A percentile compares a stretch with the other conserved stretches of the same genome.
phyloP scores from a whole-genome alignment of 208 protist genomes.

The Trypanosoma cruzi region DNA sequence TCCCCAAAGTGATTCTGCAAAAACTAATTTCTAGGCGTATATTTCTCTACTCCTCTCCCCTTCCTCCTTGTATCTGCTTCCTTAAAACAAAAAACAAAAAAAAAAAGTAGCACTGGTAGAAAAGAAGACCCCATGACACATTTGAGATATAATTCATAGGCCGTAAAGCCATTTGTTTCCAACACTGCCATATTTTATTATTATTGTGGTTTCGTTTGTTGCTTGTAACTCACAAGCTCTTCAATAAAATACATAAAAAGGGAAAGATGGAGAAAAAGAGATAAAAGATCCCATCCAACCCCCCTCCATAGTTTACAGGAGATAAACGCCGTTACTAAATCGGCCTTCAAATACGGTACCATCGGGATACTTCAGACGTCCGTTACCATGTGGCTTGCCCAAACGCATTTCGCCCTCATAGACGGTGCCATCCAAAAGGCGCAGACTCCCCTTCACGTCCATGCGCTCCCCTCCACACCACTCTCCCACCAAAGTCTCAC shows the following conservation, averaged over 20 bases:
- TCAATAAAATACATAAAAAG: constrained; percentile 2
- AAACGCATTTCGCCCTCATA: constrained; percentile 68
- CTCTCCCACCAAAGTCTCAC: constrained; percentile 66
- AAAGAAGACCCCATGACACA: neutral
- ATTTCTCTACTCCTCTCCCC: neutral
- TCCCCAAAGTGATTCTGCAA: neutral
- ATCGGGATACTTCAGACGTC: constrained; percentile 78
- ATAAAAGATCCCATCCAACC: neutral
- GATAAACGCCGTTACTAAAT: constrained; percentile 77
- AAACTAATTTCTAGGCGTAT: neutral
- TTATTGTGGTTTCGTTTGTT: too few species aligned
- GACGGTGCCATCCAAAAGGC: constrained; percentile 74
- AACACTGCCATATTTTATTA: neutral
- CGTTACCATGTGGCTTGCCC: constrained; percentile 74
- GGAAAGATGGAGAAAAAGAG: too few species aligned
- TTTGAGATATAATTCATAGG: neutral
- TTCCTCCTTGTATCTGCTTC: neutral
- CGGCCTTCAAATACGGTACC: constrained; percentile 76
- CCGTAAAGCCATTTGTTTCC: neutral
- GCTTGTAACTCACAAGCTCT: too few species aligned
- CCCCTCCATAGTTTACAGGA: constrained; percentile 37
- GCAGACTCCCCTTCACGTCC: constrained; percentile 51
- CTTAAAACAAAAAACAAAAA: neutral
- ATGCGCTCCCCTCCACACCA: constrained; percentile 55
- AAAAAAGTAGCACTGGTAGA: constrained; percentile 1